phyloP scores from a whole-genome alignment of 2,329 filamentous ascomycete genomes.

The Trichoderma koningiopsis region DNA sequence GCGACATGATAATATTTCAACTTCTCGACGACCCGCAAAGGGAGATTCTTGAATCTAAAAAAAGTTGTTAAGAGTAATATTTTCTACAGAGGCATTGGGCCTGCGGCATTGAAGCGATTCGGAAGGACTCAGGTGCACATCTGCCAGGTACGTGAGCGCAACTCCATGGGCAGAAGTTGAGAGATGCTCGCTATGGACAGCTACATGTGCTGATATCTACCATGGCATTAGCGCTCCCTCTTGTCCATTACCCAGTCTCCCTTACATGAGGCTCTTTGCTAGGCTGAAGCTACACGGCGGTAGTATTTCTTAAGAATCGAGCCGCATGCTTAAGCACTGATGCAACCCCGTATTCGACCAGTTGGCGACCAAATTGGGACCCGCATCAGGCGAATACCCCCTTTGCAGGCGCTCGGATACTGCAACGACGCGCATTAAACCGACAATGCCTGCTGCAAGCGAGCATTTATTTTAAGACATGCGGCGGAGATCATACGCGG shows the following conservation, averaged over 20 bases:
- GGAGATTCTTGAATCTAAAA: conserved; percentile 10
- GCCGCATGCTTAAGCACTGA: not conserved
- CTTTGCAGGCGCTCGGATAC: conserved; percentile 19
- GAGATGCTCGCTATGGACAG: not conserved
- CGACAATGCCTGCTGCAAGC: conserved; percentile 12
- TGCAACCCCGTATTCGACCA: not conserved
- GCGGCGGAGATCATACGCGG: conserved; percentile 12
- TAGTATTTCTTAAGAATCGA: not conserved
- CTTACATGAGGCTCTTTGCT: conserved; percentile 9
- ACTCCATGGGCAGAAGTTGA: not conserved
- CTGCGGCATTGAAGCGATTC: not conserved
- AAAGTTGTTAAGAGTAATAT: not conserved
- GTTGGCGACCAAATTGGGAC: conserved; percentile 21
- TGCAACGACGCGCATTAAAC: not conserved
- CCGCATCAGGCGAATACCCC: conserved; percentile 10
- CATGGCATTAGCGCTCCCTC: not conserved
- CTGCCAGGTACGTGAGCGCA: not conserved
- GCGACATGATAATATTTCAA: conserved; percentile 22
- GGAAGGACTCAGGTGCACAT: not conserved
- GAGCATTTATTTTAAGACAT: conserved; percentile 25
- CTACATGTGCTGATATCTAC: not conserved
- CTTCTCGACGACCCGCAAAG: conserved; percentile 8
- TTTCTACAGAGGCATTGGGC: not conserved
- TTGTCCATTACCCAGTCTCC: not conserved
- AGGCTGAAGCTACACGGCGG: conserved; percentile 3